Evolutionary conservation across 129 eudicot species (phyloP).

Genomic region (Helianthus annuus): HanXRQr2.0-SUNRISE NC_035445.2:81177373-81177872

Average conservation of each 20-base stretch:
- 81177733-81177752: slow-evolving; percentile 60
- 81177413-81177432: too few species aligned
- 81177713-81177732: slow-evolving; percentile 76
- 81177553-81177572: slow-evolving; percentile 84
- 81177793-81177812: slow-evolving; percentile 70
- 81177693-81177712: neutral
- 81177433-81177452: neutral
- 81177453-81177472: neutral
- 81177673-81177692: neutral
- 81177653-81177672: slow-evolving; percentile 8
- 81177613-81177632: slow-evolving; percentile 80
- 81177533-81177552: slow-evolving; percentile 77
- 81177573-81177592: slow-evolving; percentile 99
- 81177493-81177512: slow-evolving; percentile 81
- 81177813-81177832: slow-evolving; percentile 69
- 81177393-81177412: too few species aligned
- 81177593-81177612: slow-evolving; percentile 72
- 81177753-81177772: slow-evolving; percentile 78
- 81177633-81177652: slow-evolving; percentile 82
- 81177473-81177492: neutral
- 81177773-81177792: slow-evolving; percentile 65
- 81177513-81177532: slow-evolving; percentile 88
- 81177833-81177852: slow-evolving; percentile 65
- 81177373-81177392: too few species aligned
- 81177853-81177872: slow-evolving; percentile 48